phyloP scores from a whole-genome alignment of 129 eudicot genomes.

The Arctium minus region DNA sequence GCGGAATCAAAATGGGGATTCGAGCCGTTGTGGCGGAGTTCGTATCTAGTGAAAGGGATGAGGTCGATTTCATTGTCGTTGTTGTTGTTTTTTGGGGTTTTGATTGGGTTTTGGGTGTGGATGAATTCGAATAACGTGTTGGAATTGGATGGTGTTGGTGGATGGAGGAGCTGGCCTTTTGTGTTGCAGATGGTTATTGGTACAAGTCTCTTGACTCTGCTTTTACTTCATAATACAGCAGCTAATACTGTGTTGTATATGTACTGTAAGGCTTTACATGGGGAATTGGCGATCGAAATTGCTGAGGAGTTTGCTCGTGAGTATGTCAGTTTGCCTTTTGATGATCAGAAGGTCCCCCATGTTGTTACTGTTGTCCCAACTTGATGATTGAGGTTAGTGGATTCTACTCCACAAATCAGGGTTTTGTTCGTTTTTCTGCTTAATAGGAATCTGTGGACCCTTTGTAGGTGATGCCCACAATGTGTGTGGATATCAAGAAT shows the following conservation, averaged over 20 bases:
- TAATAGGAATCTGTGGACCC: not conserved
- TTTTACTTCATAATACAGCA: conserved; percentile 58
- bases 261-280: conserved; percentile 88
- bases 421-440: not conserved
- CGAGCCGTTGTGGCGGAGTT: conserved; percentile 35
- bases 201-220: conserved; percentile 50
- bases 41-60: conserved; percentile 38
- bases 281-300: conserved; percentile 77
- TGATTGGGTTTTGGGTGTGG: conserved; percentile 30
- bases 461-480: not conserved
- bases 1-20: conserved; percentile 49
- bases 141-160: conserved; percentile 27
- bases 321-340: conserved; percentile 79
- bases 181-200: conserved; percentile 48
- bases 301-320: conserved; percentile 78
- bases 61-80: conserved; percentile 17
- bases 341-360: conserved; percentile 80
- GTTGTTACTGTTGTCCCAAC: conserved; percentile 47
- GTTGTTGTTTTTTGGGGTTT: conserved; percentile 23
- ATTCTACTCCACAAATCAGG: not conserved
- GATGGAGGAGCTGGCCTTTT: conserved; percentile 56
- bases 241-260: conserved; percentile 63
- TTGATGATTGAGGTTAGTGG: conserved; percentile 17
- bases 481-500: not conserved
- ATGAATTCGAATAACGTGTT: conserved; percentile 21